These are phyloP conservation scores for Kodamaea suecica DNA, from an alignment of 1,139 yeast genomes.

Conservation along the genomic window DNA sequence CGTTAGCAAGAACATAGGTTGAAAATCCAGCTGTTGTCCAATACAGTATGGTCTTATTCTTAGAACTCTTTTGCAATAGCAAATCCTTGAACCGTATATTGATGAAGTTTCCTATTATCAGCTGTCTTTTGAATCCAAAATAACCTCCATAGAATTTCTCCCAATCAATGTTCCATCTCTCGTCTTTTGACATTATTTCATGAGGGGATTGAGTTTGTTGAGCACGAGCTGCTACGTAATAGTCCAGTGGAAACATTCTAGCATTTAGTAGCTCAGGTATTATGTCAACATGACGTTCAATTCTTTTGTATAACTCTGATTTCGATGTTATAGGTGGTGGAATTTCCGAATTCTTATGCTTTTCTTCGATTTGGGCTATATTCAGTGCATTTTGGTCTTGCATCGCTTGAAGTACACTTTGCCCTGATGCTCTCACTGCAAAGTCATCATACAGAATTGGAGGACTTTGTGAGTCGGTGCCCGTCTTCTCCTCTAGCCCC, in stretches of 20 bases:
- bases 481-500: background rate
- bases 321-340: constrained; percentile 31
- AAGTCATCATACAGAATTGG: too few relatives aligned
- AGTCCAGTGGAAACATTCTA: constrained; percentile 37
- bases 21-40: constrained; percentile 60
- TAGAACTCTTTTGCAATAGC: constrained; percentile 23
- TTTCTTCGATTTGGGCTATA: constrained; percentile 16
- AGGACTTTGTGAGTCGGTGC: too few relatives aligned
- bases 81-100: constrained; percentile 24
- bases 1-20: constrained; percentile 62
- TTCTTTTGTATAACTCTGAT: constrained; percentile 21
- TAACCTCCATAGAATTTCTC: constrained; percentile 55
- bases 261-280: constrained; percentile 47
- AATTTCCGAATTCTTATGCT: constrained; percentile 21
- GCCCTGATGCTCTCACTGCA: constrained; percentile 2
- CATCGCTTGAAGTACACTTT: constrained; percentile 14
- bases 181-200: constrained; percentile 46
- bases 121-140: constrained; percentile 58
- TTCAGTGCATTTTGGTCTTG: constrained; percentile 16
- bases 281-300: constrained; percentile 27
- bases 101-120: constrained; percentile 43
- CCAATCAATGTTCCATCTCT: constrained; percentile 48
- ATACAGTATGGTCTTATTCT: constrained; percentile 48
- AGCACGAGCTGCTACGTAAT: constrained; percentile 46
- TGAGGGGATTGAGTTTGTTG: constrained; percentile 36